Percentiles rank a stretch among this genome's conserved stretches.
These are phyloP conservation scores for Phialemonium atrogriseum DNA, from an alignment of 2,329 filamentous ascomycete species.

Conservation along the genomic window DNA sequence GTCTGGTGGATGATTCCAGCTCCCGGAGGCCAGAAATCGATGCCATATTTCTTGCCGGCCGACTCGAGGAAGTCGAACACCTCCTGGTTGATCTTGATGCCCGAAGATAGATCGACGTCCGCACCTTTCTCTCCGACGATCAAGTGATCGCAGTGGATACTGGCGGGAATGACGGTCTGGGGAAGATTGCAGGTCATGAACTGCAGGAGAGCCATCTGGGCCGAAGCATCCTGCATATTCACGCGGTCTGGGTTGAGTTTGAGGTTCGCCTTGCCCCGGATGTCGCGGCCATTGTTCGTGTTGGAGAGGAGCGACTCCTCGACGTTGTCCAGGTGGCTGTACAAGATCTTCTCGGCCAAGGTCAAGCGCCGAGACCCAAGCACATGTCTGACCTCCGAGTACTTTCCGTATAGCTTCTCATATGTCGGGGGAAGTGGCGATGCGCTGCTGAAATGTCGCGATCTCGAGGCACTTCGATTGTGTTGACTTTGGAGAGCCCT, in stretches of 20 bases:
- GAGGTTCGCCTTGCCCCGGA: constrained; percentile 83
- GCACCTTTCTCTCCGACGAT: constrained; percentile 93
- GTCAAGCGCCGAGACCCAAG: constrained; percentile 65
- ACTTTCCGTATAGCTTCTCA: constrained; percentile 68
- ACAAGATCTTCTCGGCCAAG: constrained; percentile 95
- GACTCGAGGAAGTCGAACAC: constrained; percentile 97
- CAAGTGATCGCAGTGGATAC: constrained; percentile 98
- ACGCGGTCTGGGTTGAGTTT: constrained; percentile 96
- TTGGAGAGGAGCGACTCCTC: constrained; percentile 79
- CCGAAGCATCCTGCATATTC: constrained; percentile 98
- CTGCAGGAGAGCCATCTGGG: constrained; percentile 95
- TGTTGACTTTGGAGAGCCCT: constrained; percentile 28
- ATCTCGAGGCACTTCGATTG: constrained; percentile 16
- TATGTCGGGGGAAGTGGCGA: constrained; percentile 60
- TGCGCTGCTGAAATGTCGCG: constrained; percentile 29
- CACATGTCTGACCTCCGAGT: constrained; percentile 66
- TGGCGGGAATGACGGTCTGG: constrained; percentile 85
- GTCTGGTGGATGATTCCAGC: constrained; percentile 97
- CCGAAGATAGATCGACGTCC: constrained; percentile 72
- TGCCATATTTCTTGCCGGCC: constrained; percentile 81
- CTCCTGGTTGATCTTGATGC: constrained; percentile 88
- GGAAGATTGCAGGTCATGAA: constrained; percentile 96
- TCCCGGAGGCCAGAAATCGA: constrained; percentile 92
- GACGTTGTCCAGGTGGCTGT: constrained; percentile 83
- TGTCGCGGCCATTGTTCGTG: constrained; percentile 74